Conservation (phyloP, 306 rosid genomes). For the Macrotyloma uniflorum region DNA sequence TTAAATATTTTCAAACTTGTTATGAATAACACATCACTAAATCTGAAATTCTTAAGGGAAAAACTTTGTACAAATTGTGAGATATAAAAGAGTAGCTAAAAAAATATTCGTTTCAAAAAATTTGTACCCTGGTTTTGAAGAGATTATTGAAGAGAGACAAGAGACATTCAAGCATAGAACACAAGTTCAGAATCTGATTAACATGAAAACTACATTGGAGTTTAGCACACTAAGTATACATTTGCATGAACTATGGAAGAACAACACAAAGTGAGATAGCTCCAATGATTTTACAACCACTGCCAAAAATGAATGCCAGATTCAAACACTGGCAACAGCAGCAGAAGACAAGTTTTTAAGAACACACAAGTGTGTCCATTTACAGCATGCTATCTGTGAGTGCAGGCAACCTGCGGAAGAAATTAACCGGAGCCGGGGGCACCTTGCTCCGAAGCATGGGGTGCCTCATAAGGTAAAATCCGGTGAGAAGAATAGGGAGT, state of each 20-base stretch:
- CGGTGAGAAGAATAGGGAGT: constrained; percentile 58
- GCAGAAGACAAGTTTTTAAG: neutral
- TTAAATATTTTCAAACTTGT: too few relatives aligned
- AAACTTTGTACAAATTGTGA: too few relatives aligned
- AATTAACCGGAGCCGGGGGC: constrained; percentile 72
- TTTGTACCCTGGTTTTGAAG: too few relatives aligned
- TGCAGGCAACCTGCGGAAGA: constrained; percentile 88
- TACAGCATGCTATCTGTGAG: constrained; percentile 87
- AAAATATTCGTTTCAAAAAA: too few relatives aligned
- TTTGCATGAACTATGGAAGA: constrained; percentile 22
- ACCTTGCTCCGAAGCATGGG: constrained; percentile 72
- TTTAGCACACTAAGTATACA: constrained; percentile 1
- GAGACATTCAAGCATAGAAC: neutral
- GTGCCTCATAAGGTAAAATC: constrained; percentile 87
- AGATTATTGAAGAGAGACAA: too few relatives aligned
- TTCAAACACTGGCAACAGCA: constrained; percentile 23
- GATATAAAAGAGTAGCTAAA: too few relatives aligned
- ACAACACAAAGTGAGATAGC: constrained; percentile 31
- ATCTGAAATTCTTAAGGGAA: too few relatives aligned
- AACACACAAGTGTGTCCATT: constrained; percentile 9
- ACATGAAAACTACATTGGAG: constrained; percentile 12
- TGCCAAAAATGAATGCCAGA: constrained; percentile 36
- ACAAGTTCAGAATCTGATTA: neutral
- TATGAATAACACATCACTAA: too few relatives aligned
- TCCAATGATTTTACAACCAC: constrained; percentile 37